Conservation (phyloP, 2,329 filamentous ascomycete species). For the Dothidotthia symphoricarpi region DNA sequence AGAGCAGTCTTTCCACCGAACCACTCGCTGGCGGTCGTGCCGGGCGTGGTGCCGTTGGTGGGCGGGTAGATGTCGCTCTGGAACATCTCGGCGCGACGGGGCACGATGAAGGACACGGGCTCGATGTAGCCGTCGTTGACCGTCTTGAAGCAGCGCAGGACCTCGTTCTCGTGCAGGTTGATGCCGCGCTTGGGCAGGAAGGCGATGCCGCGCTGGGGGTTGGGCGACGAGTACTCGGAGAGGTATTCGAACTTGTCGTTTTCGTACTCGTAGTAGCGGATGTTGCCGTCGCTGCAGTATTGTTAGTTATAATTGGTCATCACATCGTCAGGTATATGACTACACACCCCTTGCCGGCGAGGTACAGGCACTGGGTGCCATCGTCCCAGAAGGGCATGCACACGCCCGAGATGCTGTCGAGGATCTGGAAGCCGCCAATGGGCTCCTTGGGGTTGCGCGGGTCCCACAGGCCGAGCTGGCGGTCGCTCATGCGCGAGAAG, state of each 20-base stretch:
- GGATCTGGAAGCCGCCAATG: slow-evolving; percentile 81
- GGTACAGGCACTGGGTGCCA: slow-evolving; percentile 88
- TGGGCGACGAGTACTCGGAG: slow-evolving; percentile 94
- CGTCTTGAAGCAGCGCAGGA: slow-evolving; percentile 91
- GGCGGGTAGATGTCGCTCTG: slow-evolving; percentile 97
- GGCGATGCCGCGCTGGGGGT: slow-evolving; percentile 90
- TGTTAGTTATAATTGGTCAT: too few species aligned
- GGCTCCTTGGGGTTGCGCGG: slow-evolving; percentile 75
- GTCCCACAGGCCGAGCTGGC: slow-evolving; percentile 95
- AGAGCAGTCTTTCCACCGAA: slow-evolving; percentile 78
- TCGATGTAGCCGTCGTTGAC: slow-evolving; percentile 93
- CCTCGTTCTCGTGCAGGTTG: slow-evolving; percentile 92
- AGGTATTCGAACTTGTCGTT: slow-evolving; percentile 99
- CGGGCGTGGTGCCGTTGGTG: slow-evolving; percentile 74
- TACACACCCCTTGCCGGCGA: slow-evolving; percentile 91
- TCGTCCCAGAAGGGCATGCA: slow-evolving; percentile 99
- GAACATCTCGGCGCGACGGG: slow-evolving; percentile 88
- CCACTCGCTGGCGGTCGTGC: slow-evolving; percentile 79
- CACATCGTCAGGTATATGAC: background rate
- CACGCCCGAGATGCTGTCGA: slow-evolving; percentile 95
- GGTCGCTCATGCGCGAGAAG: slow-evolving; percentile 97
- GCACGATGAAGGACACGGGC: slow-evolving; percentile 96
- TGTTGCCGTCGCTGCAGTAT: slow-evolving; percentile 87
- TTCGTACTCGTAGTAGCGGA: slow-evolving; percentile 97
- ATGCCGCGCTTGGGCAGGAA: slow-evolving; percentile 94